Evolutionary conservation across 2,329 filamentous ascomycete species (phyloP), one percentile per base, ranked within the genome.

Genomic region (Plenodomus lindquistii): DNA sequence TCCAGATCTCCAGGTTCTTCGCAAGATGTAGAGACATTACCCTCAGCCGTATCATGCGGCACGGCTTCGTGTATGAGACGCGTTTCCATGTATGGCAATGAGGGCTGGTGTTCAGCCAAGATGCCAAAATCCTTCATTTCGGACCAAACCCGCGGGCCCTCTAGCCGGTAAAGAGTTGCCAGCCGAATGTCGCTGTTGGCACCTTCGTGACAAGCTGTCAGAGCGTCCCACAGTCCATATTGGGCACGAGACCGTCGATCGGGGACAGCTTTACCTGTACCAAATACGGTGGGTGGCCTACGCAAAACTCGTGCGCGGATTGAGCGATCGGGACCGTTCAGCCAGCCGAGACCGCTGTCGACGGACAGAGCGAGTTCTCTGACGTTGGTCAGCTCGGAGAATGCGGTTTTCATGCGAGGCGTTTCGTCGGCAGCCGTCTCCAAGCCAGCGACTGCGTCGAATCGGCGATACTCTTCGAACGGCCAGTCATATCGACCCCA

Each of bases 401-500:
- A 79, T 2, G 85, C 84, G 27, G 77, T 74, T 52, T 79, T 82
- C 82, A 88, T 85, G 22, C 78, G 78, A 9, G 77, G 75, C 0
- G 79, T 83, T 59, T 86, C 83, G 57, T 89, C 85, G 4, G 85
- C 84, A 9, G 82, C 80, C 42, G 79, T 74, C 62, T 88, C 85
- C 2, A 88, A 75, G 8, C 77, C 78, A 50, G 83, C 82, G 8
- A 87, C 74, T 40, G 81, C 75, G 24, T 79, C 75, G 58, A 83
- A 88, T 41, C 84, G 80, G 24, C 78, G 77, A 64, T 87, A 86
- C 18, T 79, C 73, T 34, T 77, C 72, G 40, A 78, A 77, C 0
- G 85, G 85, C 85, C 85, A 88, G 40, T 81, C 77, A 59, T 87
- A 88, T 5, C 78, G 74, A 4, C 85, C 85, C 81, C 85, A 87